Evolutionary conservation across 2,329 filamentous ascomycete genomes (phyloP).

Genomic region (Phaeoacremonium minimum): DNA sequence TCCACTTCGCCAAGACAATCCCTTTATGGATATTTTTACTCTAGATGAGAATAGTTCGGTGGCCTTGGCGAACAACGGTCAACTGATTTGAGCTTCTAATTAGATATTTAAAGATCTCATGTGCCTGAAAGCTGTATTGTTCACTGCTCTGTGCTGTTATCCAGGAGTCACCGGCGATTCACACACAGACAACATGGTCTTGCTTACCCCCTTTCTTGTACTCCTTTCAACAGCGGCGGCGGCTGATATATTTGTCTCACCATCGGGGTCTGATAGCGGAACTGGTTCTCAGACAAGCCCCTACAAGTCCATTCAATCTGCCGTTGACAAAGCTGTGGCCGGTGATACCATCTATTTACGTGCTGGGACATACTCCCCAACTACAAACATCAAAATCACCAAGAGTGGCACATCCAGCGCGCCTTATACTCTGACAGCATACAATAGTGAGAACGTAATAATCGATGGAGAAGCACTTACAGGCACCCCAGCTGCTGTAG

Average conservation of each 20-base stretch:
- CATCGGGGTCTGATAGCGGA: conserved; percentile 31
- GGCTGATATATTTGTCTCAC: conserved; percentile 39
- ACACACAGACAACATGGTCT: no score
- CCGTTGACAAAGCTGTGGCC: conserved; percentile 37
- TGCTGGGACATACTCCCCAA: conserved; percentile 37
- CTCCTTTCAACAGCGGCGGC: no score
- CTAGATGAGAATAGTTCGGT: conserved; percentile 1
- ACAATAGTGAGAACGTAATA: conserved; percentile 35
- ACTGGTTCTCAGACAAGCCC: conserved; percentile 33
- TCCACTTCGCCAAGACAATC: conserved; percentile 3
- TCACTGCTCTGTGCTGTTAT: conserved; percentile 1
- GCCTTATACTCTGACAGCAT: conserved; percentile 36
- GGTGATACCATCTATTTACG: conserved; percentile 41
- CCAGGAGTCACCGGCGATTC: no score
- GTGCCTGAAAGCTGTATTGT: conserved; percentile 2
- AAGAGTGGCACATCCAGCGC: conserved; percentile 33
- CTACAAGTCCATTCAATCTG: conserved; percentile 39
- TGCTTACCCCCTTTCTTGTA: no score
- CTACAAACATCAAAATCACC: conserved; percentile 41
- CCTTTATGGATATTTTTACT: conserved; percentile 2
- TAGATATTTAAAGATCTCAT: no score
- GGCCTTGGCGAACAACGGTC: no score
- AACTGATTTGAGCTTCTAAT: no score
- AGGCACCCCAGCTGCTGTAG: conserved; percentile 35
- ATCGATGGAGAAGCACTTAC: conserved; percentile 36